phyloP scores from a whole-genome alignment of 2,329 filamentous ascomycete genomes.

The Triangularia setosa region DNA sequence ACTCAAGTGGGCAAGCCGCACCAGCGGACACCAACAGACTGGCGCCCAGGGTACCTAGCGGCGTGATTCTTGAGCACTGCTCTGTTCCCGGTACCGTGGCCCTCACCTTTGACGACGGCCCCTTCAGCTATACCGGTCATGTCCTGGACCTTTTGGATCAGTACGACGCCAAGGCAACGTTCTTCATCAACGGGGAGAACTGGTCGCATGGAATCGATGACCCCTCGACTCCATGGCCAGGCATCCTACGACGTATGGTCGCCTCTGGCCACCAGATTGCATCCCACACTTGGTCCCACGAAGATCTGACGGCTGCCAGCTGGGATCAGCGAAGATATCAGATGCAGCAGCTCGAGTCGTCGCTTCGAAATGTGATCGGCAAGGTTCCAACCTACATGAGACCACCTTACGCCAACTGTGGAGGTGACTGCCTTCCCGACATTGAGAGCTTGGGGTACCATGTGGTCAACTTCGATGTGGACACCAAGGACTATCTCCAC shows the following conservation, averaged over 20 bases:
- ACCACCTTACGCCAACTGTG: conserved; percentile 31
- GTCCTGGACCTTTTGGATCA: conserved; percentile 34
- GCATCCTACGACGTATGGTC: conserved; percentile 29
- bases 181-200: conserved; percentile 35
- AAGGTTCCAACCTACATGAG: conserved; percentile 37
- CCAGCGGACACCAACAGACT: conserved; percentile 4
- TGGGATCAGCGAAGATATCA: conserved; percentile 26
- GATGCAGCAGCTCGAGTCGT: conserved; percentile 31
- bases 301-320: conserved; percentile 28
- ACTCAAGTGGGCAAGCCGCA: conserved; percentile 10
- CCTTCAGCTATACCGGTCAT: conserved; percentile 30
- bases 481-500: conserved; percentile 48
- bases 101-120: conserved; percentile 37
- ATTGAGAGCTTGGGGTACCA: conserved; percentile 37
- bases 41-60: conserved; percentile 13
- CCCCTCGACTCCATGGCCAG: conserved; percentile 23
- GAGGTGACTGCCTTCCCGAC: conserved; percentile 19
- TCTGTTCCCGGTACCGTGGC: conserved; percentile 31
- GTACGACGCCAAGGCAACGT: conserved; percentile 33
- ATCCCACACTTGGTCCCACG: conserved; percentile 36
- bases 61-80: conserved; percentile 26
- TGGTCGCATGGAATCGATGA: conserved; percentile 30
- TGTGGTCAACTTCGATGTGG: conserved; percentile 46
- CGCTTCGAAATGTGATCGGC: conserved; percentile 32
- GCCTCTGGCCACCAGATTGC: conserved; percentile 36